phyloP scores from a whole-genome alignment of 2,329 filamentous ascomycete genomes.

The Cladosporium sp. region DNA sequence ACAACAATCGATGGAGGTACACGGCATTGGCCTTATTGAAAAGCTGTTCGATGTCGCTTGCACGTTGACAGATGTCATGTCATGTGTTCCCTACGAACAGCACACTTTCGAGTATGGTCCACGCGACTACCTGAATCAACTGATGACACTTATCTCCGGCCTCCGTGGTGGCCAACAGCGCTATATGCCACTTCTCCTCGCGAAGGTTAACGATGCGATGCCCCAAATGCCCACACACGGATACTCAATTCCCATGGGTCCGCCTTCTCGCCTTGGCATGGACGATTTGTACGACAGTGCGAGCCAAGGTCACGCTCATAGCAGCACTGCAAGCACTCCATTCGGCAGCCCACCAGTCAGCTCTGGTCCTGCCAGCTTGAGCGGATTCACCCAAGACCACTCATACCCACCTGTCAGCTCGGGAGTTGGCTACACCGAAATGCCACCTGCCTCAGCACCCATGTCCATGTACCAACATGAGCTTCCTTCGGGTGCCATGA shows the following conservation, averaged over 20 bases:
- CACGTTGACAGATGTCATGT: conserved; percentile 68
- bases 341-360: conserved; percentile 26
- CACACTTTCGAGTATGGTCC: conserved; percentile 61
- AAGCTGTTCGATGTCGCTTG: conserved; percentile 75
- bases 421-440: neutral
- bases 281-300: conserved; percentile 29
- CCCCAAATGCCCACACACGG: conserved; percentile 25
- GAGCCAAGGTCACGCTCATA: conserved; percentile 32
- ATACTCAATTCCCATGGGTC: conserved; percentile 24
- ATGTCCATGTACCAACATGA: conserved; percentile 10
- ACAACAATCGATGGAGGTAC: conserved; percentile 66
- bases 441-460: neutral
- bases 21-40: conserved; percentile 73
- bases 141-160: conserved; percentile 62
- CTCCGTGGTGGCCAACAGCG: conserved; percentile 72
- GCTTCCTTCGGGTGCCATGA: neutral
- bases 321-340: conserved; percentile 37
- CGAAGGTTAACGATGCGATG: conserved; percentile 63
- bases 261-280: conserved; percentile 18
- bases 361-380: conserved; percentile 8
- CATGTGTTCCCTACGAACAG: conserved; percentile 54
- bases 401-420: conserved; percentile 4
- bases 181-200: conserved; percentile 71
- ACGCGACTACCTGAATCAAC: conserved; percentile 67
- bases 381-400: conserved; percentile 1